Percentiles rank a stretch among this genome's conserved stretches.
Conservation (phyloP, 805 yeast genomes). For the Zygosaccharomyces lentus region DNA sequence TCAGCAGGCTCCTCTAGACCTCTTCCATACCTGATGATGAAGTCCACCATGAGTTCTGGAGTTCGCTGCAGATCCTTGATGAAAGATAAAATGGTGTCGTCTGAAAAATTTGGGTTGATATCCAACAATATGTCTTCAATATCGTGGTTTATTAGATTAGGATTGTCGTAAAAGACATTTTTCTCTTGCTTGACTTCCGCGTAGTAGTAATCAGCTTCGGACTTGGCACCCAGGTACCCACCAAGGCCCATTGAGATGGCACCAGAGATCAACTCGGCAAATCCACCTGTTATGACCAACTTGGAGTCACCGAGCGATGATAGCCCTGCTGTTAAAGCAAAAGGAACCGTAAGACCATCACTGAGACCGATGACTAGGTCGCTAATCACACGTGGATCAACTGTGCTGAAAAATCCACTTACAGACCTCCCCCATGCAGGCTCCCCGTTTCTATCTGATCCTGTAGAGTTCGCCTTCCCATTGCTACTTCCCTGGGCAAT, state of each 20-base stretch:
- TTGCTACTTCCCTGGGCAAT: background rate
- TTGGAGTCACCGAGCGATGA: slow-evolving; percentile 85
- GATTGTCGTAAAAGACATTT: slow-evolving; percentile 58
- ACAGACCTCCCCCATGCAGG: background rate
- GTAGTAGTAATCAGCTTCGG: slow-evolving; percentile 72
- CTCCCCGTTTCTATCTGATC: slow-evolving; percentile 3
- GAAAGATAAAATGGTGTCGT: slow-evolving; percentile 68
- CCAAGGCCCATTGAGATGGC: slow-evolving; percentile 98
- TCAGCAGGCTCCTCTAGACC: slow-evolving; percentile 96
- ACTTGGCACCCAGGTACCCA: slow-evolving; percentile 90
- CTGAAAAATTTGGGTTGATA: slow-evolving; percentile 52
- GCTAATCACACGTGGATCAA: slow-evolving; percentile 90
- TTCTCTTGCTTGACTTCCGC: slow-evolving; percentile 71
- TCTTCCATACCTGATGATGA: slow-evolving; percentile 80
- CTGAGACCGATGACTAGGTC: slow-evolving; percentile 90
- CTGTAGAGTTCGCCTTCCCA: background rate
- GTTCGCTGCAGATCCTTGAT: slow-evolving; percentile 71
- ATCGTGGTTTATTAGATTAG: slow-evolving; percentile 65
- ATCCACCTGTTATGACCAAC: slow-evolving; percentile 94
- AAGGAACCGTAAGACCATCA: slow-evolving; percentile 97
- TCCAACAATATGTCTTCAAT: slow-evolving; percentile 77
- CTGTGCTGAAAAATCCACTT: slow-evolving; percentile 43
- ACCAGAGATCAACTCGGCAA: slow-evolving; percentile 95
- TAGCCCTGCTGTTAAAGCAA: slow-evolving; percentile 95
- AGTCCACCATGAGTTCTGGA: slow-evolving; percentile 78